These are phyloP conservation scores for Rhizophagus clarus DNA, from an alignment of 192 early-diverging fungal genomes.

Conservation along the genomic window DNA sequence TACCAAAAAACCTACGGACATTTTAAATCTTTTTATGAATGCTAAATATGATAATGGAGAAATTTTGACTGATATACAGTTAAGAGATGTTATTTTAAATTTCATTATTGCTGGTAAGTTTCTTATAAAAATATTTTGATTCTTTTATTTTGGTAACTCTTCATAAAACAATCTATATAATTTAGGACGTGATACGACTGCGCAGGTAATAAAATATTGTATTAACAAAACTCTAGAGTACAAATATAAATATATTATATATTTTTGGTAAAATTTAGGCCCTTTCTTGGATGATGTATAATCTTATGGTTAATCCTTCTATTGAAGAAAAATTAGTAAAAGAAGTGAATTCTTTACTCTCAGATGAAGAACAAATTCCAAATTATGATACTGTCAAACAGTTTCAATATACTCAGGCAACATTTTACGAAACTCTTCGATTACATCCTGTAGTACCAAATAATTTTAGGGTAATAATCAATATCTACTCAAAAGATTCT, in stretches of 20 bases:
- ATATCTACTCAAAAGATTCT: not conserved
- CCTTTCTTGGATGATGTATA: slow-evolving; percentile 55
- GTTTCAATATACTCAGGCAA: slow-evolving; percentile 40
- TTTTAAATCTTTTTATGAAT: slow-evolving; percentile 52
- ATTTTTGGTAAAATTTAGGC: not conserved
- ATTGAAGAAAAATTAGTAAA: slow-evolving; percentile 39
- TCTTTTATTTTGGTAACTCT: not conserved
- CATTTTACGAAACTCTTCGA: slow-evolving; percentile 63
- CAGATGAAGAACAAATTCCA: not conserved
- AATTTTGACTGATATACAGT: slow-evolving; percentile 38
- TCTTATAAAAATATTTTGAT: not conserved
- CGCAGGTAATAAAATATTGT: slow-evolving; percentile 43
- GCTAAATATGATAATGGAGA: slow-evolving; percentile 44
- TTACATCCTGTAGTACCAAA: slow-evolving; percentile 68
- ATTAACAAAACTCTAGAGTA: too few relatives aligned
- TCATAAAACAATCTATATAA: slow-evolving; percentile 12
- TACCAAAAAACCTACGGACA: slow-evolving; percentile 29
- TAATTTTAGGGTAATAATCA: slow-evolving; percentile 46
- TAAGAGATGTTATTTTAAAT: slow-evolving; percentile 52
- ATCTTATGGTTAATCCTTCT: slow-evolving; percentile 45
- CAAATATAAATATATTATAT: too few relatives aligned
- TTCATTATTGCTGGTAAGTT: slow-evolving; percentile 35
- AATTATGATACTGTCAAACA: slow-evolving; percentile 35
- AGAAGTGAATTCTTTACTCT: slow-evolving; percentile 33
- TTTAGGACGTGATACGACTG: slow-evolving; percentile 60